Base-by-base conservation (phyloP, 306 rosid genomes). In the Medicago arabica region DNA sequence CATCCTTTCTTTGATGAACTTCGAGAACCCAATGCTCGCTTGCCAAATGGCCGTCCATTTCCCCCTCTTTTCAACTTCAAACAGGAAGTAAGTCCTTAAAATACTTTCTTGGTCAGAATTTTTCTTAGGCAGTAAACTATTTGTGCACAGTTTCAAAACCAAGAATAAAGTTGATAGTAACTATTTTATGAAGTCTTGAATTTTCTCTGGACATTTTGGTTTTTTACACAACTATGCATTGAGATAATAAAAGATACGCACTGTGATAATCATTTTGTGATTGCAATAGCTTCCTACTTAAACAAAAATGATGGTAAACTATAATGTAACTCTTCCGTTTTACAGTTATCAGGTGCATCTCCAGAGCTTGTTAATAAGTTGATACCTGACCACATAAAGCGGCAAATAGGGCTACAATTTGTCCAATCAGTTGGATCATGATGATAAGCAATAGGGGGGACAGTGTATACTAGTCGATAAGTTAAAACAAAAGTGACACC, bases 1-100 rank as follows among this genome's bases (percentile, higher is more conserved):
- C 98, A 94, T 84, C 84, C 98, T 81, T 94, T 94, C 91, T 94
- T 94, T 76, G 97, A 91, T 63, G 98, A 94, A 59, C 92, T 94
- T 53, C 92, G 98, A 13, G 94, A 89, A 67, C 87, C 91, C 71
- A 91, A 89, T 79, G 93, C 90, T 28, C 98, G 94, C 59, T 82
- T 94, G 59, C 92, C 97, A 60, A 91, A 94, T 69, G 90, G 92
- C 47, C 97, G 98, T 39, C 86, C 90, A 23, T 75, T 94, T 25
- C 98, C 98, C 53, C 90, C 90, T 16, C 90, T 94, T 67, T 94
- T 94, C 83, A 90, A 94, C 83, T 91, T 94, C 80, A 90, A 90
- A 81, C 96, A 94, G 81, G 98, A 94, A 83, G 98, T 94, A 83
- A 72, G 89, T 80, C 44, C 75, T 80, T 19, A 28, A 51, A 14